Evolutionary conservation across 306 rosid species (phyloP), one percentile per base, ranked within the genome.

Genomic region (Vigna unguiculata): DNA sequence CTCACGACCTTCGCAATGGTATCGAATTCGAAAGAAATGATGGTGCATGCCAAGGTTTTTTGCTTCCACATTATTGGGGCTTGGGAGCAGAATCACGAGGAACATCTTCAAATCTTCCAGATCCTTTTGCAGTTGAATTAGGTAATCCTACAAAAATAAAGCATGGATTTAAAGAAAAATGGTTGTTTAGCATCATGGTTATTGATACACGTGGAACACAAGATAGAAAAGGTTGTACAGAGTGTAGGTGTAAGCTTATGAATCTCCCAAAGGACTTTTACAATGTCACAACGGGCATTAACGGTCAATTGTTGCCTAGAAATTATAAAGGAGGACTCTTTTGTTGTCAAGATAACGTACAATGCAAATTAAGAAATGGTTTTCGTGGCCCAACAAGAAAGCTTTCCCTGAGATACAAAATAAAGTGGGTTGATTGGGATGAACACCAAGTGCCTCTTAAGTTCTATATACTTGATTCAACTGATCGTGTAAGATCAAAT

Each of bases 391-490:
- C 36, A 1, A 54, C 5, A 7, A 54, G 61, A 54, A 8, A 17
- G 5, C 13, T 52, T 52, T 52, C 13, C 13, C 9, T 52, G 19
- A 76, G 22, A 76, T 76, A 76, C 20, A 76, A 47, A 25, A n/a
- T 76, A 65, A 66, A 17, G 9, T 76, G 30, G 34, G 67, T 66
- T 28, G 59, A 77, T 32, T 77, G 75, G 81, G 16, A 67, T 6
- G 16, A 41, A n/a, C 4, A 53, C 15, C 68, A 67, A 28, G 49
- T 77, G 3, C 75, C 81, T 0, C 1, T 77, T 25, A 68, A 38
- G 54, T 4, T 77, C 30, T 68, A 77, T 13, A 28, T 67, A 28
- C 69, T 77, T 15, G 52, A 47, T 47, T 15, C 52, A 15, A 15
- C 52, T 47, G 7, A 47, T 47, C 7, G 19, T 47, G 4, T 47